phyloP scores from a whole-genome alignment of 768 basidiomycete species.

The Mycena pura region DNA sequence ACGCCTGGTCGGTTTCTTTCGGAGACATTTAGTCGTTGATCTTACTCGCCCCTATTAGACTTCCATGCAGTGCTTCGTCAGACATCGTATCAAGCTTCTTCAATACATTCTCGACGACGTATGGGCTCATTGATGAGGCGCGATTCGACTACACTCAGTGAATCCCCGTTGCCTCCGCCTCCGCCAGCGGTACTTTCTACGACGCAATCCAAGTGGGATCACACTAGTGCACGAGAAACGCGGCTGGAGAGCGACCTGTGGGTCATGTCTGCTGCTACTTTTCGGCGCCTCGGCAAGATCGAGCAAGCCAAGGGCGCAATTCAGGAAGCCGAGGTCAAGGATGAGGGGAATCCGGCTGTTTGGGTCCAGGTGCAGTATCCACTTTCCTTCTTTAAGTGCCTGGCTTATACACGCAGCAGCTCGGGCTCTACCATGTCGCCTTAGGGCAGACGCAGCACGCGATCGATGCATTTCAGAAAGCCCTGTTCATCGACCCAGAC shows the following conservation, averaged over 20 bases:
- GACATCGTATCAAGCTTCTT: conserved; percentile 72
- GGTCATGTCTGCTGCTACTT: conserved; percentile 94
- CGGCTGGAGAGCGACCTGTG: conserved; percentile 85
- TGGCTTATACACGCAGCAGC: not conserved
- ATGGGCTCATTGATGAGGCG: conserved; percentile 56
- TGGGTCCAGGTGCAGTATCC: conserved; percentile 85
- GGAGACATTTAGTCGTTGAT: not conserved
- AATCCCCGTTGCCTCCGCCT: conserved; percentile 55
- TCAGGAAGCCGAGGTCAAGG: conserved; percentile 91
- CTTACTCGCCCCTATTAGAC: conserved; percentile 48
- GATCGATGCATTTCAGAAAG: conserved; percentile 82
- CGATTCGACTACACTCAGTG: conserved; percentile 39
- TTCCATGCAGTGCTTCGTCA: conserved; percentile 71
- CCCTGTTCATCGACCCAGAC: conserved; percentile 84
- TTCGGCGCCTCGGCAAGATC: conserved; percentile 85
- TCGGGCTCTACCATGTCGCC: conserved; percentile 62
- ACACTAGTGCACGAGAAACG: conserved; percentile 62
- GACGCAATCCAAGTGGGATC: conserved; percentile 44
- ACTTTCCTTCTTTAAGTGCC: not conserved
- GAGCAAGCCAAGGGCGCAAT: conserved; percentile 92
- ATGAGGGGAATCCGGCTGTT: conserved; percentile 86
- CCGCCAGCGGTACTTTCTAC: conserved; percentile 41
- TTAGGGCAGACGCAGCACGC: conserved; percentile 66
- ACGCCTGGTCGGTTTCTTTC: conserved; percentile 62
- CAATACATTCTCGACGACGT: conserved; percentile 81